phyloP scores from a whole-genome alignment of 2,329 filamentous ascomycete genomes.

The Diaporthe citriasiana region DNA sequence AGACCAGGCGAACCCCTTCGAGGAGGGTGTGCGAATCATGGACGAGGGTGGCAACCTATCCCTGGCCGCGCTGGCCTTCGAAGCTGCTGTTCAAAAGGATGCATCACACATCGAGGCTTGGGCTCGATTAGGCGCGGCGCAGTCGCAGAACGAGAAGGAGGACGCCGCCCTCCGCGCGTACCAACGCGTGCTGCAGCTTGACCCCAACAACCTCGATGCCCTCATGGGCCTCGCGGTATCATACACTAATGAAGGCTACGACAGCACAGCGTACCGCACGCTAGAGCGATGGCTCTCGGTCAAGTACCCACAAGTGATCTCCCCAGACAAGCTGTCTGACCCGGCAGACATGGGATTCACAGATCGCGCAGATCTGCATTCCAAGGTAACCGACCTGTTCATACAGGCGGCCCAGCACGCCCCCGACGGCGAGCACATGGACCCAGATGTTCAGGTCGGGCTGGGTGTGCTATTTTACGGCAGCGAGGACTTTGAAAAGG shows the following conservation, averaged over 20 bases:
- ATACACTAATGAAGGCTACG: constrained; percentile 99
- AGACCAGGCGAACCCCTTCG: constrained; percentile 85
- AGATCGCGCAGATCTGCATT: constrained; percentile 89
- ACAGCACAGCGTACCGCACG: constrained; percentile 95
- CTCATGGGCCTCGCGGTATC: constrained; percentile 96
- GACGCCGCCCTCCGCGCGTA: constrained; percentile 93
- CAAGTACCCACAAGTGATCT: constrained; percentile 88
- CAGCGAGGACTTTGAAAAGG: constrained; percentile 97
- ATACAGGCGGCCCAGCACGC: constrained; percentile 93
- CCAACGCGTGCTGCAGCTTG: constrained; percentile 89
- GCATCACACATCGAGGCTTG: constrained; percentile 91
- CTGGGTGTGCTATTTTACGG: constrained; percentile 98
- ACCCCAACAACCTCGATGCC: constrained; percentile 87
- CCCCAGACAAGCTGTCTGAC: constrained; percentile 79
- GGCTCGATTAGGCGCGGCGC: constrained; percentile 90
- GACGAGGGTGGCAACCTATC: constrained; percentile 94
- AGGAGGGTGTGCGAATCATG: constrained; percentile 94
- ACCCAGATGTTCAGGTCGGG: constrained; percentile 97
- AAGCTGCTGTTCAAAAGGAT: constrained; percentile 93
- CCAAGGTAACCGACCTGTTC: constrained; percentile 91
- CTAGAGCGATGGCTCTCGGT: constrained; percentile 97
- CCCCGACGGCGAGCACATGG: constrained; percentile 94
- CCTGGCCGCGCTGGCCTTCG: constrained; percentile 92
- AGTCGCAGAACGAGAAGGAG: constrained; percentile 99
- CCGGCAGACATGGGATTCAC: constrained; percentile 93